Percentiles rank a stretch among this genome's conserved stretches.
Evolutionary conservation across 2,329 filamentous ascomycete genomes (phyloP).

Genomic region (Colletotrichum echinochloae): DNA sequence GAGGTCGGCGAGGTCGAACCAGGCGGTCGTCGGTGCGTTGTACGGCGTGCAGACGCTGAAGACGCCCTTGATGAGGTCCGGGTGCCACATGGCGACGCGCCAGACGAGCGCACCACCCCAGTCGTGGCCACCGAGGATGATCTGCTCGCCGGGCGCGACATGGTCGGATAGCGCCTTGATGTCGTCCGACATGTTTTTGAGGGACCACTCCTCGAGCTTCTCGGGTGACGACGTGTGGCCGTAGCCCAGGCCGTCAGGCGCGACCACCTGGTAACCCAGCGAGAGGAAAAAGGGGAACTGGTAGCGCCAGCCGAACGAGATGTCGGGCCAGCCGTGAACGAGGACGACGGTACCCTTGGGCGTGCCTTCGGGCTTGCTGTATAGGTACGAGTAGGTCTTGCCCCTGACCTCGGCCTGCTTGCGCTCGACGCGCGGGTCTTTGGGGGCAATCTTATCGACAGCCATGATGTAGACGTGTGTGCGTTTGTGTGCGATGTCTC

Average conservation of each 20-base stretch:
- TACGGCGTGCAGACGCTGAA: slow-evolving; percentile 88
- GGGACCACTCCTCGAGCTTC: slow-evolving; percentile 62
- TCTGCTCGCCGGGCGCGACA: slow-evolving; percentile 58
- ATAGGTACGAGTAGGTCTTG: slow-evolving; percentile 76
- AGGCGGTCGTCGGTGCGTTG: slow-evolving; percentile 63
- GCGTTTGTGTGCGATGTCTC: slow-evolving; percentile 18
- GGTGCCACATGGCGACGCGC: slow-evolving; percentile 79
- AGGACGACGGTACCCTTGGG: slow-evolving; percentile 62
- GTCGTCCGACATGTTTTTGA: slow-evolving; percentile 80
- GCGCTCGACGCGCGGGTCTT: slow-evolving; percentile 75
- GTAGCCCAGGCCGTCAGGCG: slow-evolving; percentile 89
- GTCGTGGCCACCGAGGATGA: slow-evolving; percentile 92
- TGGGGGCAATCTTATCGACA: slow-evolving; percentile 72
- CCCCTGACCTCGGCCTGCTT: slow-evolving; percentile 74
- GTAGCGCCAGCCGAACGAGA: slow-evolving; percentile 87
- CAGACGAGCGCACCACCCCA: slow-evolving; percentile 88
- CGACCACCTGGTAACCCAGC: slow-evolving; percentile 82
- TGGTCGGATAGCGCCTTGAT: slow-evolving; percentile 77
- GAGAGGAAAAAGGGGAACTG: slow-evolving; percentile 83
- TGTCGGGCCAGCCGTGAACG: slow-evolving; percentile 85
- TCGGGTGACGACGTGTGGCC: slow-evolving; percentile 79
- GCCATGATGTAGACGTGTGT: slow-evolving; percentile 55
- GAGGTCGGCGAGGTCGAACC: slow-evolving; percentile 68
- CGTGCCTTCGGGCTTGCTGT: slow-evolving; percentile 60
- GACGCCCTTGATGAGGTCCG: slow-evolving; percentile 77